These are phyloP conservation scores for Hirsutella rhossiliensis DNA, from an alignment of 2,329 filamentous ascomycete species.

Conservation along the genomic window DNA sequence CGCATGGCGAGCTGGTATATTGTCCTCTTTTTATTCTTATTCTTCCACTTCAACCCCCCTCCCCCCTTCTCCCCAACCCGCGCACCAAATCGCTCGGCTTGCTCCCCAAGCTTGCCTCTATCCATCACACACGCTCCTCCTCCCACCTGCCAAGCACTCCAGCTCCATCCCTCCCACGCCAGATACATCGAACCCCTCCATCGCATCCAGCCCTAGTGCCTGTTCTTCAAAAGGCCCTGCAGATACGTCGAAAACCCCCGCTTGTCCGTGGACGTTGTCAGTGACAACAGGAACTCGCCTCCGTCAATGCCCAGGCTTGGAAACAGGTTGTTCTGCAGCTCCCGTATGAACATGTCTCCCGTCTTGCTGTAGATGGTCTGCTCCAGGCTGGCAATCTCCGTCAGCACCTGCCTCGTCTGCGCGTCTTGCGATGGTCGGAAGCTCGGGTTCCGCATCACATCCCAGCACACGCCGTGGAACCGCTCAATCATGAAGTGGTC, in stretches of 20 bases:
- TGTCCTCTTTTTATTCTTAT: too few relatives aligned
- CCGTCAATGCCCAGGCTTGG: conserved; percentile 52
- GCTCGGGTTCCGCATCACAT: conserved; percentile 62
- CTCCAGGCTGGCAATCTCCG: conserved; percentile 78
- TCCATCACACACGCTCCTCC: too few relatives aligned
- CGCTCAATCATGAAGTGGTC: conserved; percentile 80
- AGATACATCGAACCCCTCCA: too few relatives aligned
- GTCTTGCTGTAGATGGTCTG: conserved; percentile 86
- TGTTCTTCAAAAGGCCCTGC: conserved; percentile 39
- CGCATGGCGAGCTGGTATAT: too few relatives aligned
- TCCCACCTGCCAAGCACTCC: too few relatives aligned
- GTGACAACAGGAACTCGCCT: conserved; percentile 42
- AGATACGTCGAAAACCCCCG: conserved; percentile 56
- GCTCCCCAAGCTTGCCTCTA: too few relatives aligned
- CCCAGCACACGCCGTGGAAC: conserved; percentile 86
- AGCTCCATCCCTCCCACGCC: too few relatives aligned
- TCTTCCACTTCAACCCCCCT: too few relatives aligned
- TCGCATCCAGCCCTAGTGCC: conserved; percentile 13
- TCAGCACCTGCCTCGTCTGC: conserved; percentile 76
- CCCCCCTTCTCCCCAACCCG: too few relatives aligned
- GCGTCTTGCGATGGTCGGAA: conserved; percentile 76
- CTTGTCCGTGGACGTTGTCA: conserved; percentile 47
- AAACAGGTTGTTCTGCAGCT: conserved; percentile 53
- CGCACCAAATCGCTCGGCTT: too few relatives aligned
- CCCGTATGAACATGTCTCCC: conserved; percentile 65